Evolutionary conservation across 257 asterid genomes (phyloP).

Genomic region (Scutellaria minor): DNA sequence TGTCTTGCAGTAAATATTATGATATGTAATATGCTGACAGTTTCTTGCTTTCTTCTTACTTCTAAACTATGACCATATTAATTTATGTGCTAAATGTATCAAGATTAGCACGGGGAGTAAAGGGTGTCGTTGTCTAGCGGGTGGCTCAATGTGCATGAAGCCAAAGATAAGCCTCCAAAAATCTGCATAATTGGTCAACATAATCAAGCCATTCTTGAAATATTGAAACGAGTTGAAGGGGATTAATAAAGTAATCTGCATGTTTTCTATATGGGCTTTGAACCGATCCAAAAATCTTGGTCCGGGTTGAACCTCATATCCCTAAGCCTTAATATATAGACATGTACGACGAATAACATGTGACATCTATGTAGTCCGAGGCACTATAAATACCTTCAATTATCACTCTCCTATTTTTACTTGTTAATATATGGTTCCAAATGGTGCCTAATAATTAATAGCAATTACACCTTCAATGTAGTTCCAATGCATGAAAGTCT

Average conservation of each 20-base stretch:
- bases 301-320: too few species aligned
- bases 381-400: neutral
- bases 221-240: neutral
- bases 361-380: neutral
- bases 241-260: constrained; percentile 2
- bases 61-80: constrained; percentile 32
- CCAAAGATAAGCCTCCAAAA: constrained; percentile 45
- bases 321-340: too few species aligned
- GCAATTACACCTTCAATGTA: neutral
- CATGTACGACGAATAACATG: too few species aligned
- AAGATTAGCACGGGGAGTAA: constrained; percentile 40
- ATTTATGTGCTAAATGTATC: constrained; percentile 25
- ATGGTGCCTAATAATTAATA: neutral
- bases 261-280: neutral
- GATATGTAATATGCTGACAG: constrained; percentile 33
- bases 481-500: neutral
- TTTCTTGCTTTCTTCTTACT: constrained; percentile 34
- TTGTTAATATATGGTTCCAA: neutral
- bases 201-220: constrained; percentile 24
- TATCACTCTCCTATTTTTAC: too few species aligned
- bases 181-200: constrained; percentile 44
- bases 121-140: constrained; percentile 44
- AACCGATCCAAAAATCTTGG: too few species aligned
- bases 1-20: constrained; percentile 38
- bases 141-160: constrained; percentile 70